These are phyloP conservation scores for Gastroboletus turbinatus DNA, from an alignment of 1,284 basidiomycete genomes.

Conservation along the genomic window DNA sequence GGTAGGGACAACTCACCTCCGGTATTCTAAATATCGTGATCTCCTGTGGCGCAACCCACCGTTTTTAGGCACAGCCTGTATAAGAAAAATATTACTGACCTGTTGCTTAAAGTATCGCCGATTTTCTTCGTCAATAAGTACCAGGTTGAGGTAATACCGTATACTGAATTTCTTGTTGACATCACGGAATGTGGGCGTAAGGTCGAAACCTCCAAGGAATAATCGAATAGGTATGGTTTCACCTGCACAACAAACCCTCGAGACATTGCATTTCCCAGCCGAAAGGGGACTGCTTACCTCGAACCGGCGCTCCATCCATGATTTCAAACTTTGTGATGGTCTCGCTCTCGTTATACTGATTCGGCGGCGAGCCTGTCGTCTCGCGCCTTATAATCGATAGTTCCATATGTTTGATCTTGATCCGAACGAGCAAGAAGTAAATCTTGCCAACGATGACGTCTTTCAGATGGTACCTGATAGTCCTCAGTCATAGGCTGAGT, in stretches of 20 bases:
- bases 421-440: slow-evolving; percentile 96
- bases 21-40: slow-evolving; percentile 77
- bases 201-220: slow-evolving; percentile 96
- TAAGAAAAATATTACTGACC: slow-evolving; percentile 38
- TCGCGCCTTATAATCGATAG: slow-evolving; percentile 96
- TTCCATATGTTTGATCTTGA: slow-evolving; percentile 99
- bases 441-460: slow-evolving; percentile 99
- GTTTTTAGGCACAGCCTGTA: neutral
- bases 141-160: slow-evolving; percentile 95
- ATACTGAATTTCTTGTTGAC: slow-evolving; percentile 99
- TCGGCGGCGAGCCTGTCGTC: slow-evolving; percentile 93
- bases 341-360: slow-evolving; percentile 98
- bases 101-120: slow-evolving; percentile 93
- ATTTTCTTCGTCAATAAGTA: slow-evolving; percentile 98
- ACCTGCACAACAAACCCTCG: slow-evolving; percentile 47
- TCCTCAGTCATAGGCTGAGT: neutral
- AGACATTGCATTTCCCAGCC: neutral
- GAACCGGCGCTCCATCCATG: slow-evolving; percentile 95
- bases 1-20: slow-evolving; percentile 44
- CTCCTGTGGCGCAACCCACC: slow-evolving; percentile 42
- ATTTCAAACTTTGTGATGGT: slow-evolving; percentile 99
- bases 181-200: slow-evolving; percentile 97
- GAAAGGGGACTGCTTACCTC: slow-evolving; percentile 51
- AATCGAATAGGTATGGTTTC: slow-evolving; percentile 98
- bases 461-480: slow-evolving; percentile 89